Evolutionary conservation across 2,329 filamentous ascomycete genomes (phyloP).

Genomic region (Cladorrhinum sp.): DNA sequence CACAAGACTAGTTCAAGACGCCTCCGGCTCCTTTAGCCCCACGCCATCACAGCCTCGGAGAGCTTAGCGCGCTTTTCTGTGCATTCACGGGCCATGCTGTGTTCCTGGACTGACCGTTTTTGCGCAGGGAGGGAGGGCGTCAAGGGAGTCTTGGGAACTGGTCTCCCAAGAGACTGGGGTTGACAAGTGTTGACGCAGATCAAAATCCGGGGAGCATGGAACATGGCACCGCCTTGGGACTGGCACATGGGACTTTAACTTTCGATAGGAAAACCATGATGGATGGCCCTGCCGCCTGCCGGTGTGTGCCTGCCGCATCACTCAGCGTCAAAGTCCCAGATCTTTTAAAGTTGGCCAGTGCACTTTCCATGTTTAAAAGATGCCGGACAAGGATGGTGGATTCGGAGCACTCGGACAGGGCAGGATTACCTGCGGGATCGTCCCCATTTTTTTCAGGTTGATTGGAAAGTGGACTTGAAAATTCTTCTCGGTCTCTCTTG

Average conservation of each 20-base stretch:
- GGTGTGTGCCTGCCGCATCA: neutral
- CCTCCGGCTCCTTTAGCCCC: neutral
- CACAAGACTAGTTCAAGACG: slow-evolving; percentile 18
- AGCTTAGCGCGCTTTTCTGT: slow-evolving; percentile 7
- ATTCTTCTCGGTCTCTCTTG: neutral
- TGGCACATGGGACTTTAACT: neutral
- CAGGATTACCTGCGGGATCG: neutral
- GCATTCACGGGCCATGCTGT: slow-evolving; percentile 1
- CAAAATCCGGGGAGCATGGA: slow-evolving; percentile 5
- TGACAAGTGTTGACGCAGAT: slow-evolving; percentile 1
- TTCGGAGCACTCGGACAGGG: neutral
- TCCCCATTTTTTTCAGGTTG: too few species aligned
- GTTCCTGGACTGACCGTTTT: slow-evolving; percentile 1
- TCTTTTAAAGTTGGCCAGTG: neutral
- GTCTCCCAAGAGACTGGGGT: neutral
- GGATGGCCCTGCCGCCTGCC: neutral
- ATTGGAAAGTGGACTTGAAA: too few species aligned
- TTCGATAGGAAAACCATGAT: neutral
- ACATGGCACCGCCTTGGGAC: neutral
- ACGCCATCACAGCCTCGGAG: slow-evolving; percentile 1
- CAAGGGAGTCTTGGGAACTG: neutral
- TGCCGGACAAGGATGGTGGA: neutral
- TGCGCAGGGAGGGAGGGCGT: neutral
- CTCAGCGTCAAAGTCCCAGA: neutral
- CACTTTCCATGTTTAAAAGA: neutral